Evolutionary conservation across 352 stramenopile genomes (phyloP), one percentile per base, ranked within the genome.

Genomic region (Aphanomyces cochlioides): DNA sequence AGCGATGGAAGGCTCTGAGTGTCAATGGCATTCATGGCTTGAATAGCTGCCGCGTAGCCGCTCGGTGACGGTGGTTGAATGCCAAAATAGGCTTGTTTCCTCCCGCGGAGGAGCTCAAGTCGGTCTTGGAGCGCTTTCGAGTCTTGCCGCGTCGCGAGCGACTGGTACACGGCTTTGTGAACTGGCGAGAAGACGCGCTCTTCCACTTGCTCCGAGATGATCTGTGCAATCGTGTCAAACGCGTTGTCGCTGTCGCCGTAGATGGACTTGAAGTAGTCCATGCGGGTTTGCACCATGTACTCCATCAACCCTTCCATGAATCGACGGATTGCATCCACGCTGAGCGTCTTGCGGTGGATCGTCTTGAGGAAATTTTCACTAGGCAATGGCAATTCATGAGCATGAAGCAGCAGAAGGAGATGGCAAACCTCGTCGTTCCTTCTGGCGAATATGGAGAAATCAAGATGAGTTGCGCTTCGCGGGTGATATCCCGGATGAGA

Each of bases 171-270:
- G 12, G 64, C 68, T 10, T 80, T 82, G 61, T 93, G 92, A 7
- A 93, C 72, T 37, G 87, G 85, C 66, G 87, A 92, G 37, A 93
- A 89, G 12, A 95, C 80, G 53, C 85, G 83, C 77, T 93, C 87
- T 60, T 95, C 87, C 61, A 93, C 89, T 73, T 95, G 84, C 58
- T 93, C 83, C 43, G 88, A 80, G 38, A 93, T 86, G 69, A 93
- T 88, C 15, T 56, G 38, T 7, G 69, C 66, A 48, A 90, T 72
- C 56, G 90, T 87, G 39, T 90, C 83, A 6, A 66, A 56, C 77
- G n/a, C 10, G 28, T 74, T 67, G 15, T 75, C 75, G 39, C 77
- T 75, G 37, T 87, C 73, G 0, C 87, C 87, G 19, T 81, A 82
- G 6, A 95, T 73, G 50, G 85, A 57, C 10, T 76, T 73, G 10